Base-by-base conservation (phyloP, 73 alveolate species). In the Tetrahymena elliotti region DNA sequence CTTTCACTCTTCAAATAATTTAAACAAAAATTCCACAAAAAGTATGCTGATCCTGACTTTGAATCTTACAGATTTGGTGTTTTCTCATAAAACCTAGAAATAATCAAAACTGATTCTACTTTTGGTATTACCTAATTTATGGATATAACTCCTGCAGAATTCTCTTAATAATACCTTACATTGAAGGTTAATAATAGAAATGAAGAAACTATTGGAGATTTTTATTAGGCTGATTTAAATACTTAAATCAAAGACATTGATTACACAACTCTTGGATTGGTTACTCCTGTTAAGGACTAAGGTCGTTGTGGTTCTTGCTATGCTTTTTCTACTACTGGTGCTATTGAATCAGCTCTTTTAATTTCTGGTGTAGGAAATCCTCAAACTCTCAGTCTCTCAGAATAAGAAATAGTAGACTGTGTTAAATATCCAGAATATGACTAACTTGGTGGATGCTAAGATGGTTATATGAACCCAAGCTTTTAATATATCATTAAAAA, bases 241-340 rank as follows among this genome's bases (percentile, higher is more conserved):
- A 3, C n/a, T 11, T 31, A 68, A 24, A 93, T 93, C 84, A 83
- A 83, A 83, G 83, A 38, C 12, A 33, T 39, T 15, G 99, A 98
- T 95, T 98, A 98, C 98, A 96, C 97, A 83, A 94, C 94, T 27
- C 41, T 88, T 53, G 98, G 98, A 1, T 95, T 33, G 16, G 98
- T 98, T 33, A 92, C 96, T 33, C 97, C 97, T 9, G 99, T 98
- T 15, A 93, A 93, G 93, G 97, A 97, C 93, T 93, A 97, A 82
- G 97, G 97, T 36, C 33, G 34, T 16, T 96, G 98, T 93, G 96
- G 97, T 8, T 93, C 97, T n/a, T 84, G 97, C 92, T 96, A 96
- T 96, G 98, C 98, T 24, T 96, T 97, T 88, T 94, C 97, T 20
- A 95, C 97, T 18, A 96, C 93, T 31, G 98, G 96, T 33, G 97